A percentile compares a stretch with the other conserved stretches of the same genome.
Evolutionary conservation across 2,329 filamentous ascomycete species (phyloP).

Genomic region (Pyricularia grisea): DNA sequence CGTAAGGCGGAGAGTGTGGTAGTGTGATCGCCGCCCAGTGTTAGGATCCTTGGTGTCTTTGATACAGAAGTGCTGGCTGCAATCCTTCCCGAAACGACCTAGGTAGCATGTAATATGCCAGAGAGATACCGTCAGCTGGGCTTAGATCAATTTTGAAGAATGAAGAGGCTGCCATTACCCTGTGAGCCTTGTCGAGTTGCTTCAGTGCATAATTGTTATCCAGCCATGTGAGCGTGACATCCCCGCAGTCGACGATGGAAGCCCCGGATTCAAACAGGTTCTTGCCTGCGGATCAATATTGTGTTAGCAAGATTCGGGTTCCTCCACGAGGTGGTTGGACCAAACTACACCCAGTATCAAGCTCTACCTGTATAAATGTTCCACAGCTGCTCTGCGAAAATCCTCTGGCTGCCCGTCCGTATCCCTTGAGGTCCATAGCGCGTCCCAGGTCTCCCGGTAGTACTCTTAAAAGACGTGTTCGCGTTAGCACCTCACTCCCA

Average conservation of each 20-base stretch:
- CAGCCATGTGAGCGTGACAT: constrained; percentile 67
- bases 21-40: constrained; percentile 56
- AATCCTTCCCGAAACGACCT: constrained; percentile 15
- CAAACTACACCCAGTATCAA: too few species aligned
- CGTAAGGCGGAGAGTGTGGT: constrained; percentile 53
- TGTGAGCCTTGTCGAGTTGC: constrained; percentile 64
- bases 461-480: constrained; percentile 4
- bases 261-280: constrained; percentile 69
- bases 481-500: too few species aligned
- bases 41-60: constrained; percentile 41
- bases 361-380: constrained; percentile 16
- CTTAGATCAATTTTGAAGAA: neutral
- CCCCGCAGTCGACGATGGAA: constrained; percentile 67
- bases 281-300: constrained; percentile 16
- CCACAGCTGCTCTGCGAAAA: constrained; percentile 11
- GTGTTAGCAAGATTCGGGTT: constrained; percentile 4
- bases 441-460: constrained; percentile 18
- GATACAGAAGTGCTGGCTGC: constrained; percentile 33
- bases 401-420: constrained; percentile 16
- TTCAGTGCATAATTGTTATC: constrained; percentile 66
- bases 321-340: neutral
- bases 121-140: neutral
- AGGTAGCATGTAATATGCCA: neutral
- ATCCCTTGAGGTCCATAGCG: constrained; percentile 19
- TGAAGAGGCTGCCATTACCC: constrained; percentile 21